These are phyloP conservation scores for Penicillium sp. DNA, from an alignment of 2,329 filamentous ascomycete genomes.

Conservation along the genomic window DNA sequence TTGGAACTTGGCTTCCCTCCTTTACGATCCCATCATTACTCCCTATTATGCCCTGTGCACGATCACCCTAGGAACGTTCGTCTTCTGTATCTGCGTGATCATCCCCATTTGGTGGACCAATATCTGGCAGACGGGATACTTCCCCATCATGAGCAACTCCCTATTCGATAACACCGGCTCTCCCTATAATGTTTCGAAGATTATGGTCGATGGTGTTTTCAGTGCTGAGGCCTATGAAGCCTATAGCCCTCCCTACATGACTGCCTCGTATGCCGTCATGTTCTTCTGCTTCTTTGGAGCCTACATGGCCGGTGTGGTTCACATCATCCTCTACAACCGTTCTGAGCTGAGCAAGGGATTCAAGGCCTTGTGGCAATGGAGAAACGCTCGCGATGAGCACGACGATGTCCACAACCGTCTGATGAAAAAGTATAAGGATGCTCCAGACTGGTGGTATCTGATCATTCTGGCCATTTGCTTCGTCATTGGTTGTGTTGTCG, in stretches of 20 bases:
- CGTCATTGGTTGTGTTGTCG: slow-evolving; percentile 50
- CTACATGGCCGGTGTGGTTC: slow-evolving; percentile 54
- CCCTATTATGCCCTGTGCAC: slow-evolving; percentile 43
- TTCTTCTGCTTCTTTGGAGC: slow-evolving; percentile 59
- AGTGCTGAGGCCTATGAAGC: slow-evolving; percentile 47
- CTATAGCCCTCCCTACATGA: slow-evolving; percentile 55
- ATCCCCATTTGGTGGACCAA: slow-evolving; percentile 11
- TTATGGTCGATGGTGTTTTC: slow-evolving; percentile 48
- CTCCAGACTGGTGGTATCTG: slow-evolving; percentile 58
- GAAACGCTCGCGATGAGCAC: slow-evolving; percentile 22
- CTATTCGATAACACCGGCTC: slow-evolving; percentile 9
- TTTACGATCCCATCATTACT: slow-evolving; percentile 44
- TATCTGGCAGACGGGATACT: slow-evolving; percentile 8
- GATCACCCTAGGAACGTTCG: slow-evolving; percentile 31
- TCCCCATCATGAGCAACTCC: slow-evolving; percentile 12
- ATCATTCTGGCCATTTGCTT: slow-evolving; percentile 46
- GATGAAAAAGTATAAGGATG: slow-evolving; percentile 50
- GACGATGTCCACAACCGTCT: slow-evolving; percentile 51
- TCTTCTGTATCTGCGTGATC: slow-evolving; percentile 23
- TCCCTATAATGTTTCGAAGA: slow-evolving; percentile 14
- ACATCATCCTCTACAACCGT: slow-evolving; percentile 54
- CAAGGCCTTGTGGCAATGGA: slow-evolving; percentile 47
- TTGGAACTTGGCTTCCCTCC: slow-evolving; percentile 40
- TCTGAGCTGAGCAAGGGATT: slow-evolving; percentile 53
- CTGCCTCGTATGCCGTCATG: slow-evolving; percentile 52